A percentile compares a stretch with the other conserved stretches of the same genome.
Conservation (phyloP, 2,329 filamentous ascomycete species). For the Fusarium sp. region DNA sequence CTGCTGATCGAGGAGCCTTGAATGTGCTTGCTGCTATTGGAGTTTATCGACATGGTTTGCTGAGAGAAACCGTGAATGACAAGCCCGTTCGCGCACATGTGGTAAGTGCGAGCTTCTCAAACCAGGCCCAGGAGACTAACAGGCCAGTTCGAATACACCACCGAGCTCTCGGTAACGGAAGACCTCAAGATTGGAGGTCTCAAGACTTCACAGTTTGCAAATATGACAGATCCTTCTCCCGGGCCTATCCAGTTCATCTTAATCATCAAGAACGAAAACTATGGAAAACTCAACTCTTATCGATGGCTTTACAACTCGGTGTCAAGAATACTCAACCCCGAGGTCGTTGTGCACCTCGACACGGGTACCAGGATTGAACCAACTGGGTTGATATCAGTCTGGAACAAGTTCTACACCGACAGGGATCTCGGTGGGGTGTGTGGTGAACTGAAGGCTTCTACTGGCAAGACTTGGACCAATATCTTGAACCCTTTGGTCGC, state of each 20-base stretch:
- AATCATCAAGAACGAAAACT: background rate
- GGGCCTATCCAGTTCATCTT: background rate
- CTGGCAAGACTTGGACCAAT: background rate
- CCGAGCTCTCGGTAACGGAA: background rate
- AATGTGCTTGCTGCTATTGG: constrained; percentile 93
- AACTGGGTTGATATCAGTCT: background rate
- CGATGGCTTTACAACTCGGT: background rate
- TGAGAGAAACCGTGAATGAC: constrained; percentile 97
- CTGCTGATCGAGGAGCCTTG: constrained; percentile 92
- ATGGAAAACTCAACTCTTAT: constrained; percentile 11
- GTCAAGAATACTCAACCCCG: background rate
- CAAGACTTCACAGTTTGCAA: background rate
- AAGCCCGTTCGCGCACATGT: constrained; percentile 90
- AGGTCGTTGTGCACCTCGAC: background rate
- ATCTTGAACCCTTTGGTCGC: constrained; percentile 4
- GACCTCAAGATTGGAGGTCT: background rate
- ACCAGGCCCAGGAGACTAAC: background rate
- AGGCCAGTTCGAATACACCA: constrained; percentile 77
- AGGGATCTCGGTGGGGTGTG: background rate
- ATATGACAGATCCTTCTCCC: background rate
- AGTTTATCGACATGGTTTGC: constrained; percentile 95
- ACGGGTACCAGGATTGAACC: background rate
- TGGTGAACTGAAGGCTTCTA: background rate
- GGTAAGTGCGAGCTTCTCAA: background rate
- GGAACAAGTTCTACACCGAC: background rate